Evolutionary conservation across 345 rosid genomes (phyloP).

Genomic region (Sisymbrium irio): DNA sequence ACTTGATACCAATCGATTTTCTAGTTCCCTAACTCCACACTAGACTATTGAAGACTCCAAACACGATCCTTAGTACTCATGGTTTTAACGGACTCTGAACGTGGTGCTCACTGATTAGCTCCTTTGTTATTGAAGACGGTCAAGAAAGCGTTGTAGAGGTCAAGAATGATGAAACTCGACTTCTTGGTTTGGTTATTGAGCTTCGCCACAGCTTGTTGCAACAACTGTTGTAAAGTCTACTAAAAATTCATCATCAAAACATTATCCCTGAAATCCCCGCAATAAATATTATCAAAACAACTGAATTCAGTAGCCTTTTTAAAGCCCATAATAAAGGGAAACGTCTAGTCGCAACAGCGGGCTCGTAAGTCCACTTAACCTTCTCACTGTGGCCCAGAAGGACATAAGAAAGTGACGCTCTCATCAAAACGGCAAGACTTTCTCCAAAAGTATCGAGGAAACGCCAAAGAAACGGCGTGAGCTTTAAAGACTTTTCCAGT

Average conservation of each 20-base stretch:
- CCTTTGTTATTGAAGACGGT: constrained; percentile 47
- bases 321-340: background rate
- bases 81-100: constrained; percentile 56
- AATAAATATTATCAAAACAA: no score
- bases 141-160: constrained; percentile 61
- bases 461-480: constrained; percentile 18
- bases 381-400: background rate
- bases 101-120: constrained; percentile 36
- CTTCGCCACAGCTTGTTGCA: constrained; percentile 47
- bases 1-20: no score
- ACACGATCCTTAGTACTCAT: no score
- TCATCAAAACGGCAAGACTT: constrained; percentile 12
- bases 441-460: background rate
- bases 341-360: background rate
- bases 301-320: background rate
- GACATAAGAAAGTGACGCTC: background rate
- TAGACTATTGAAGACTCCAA: no score
- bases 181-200: constrained; percentile 41
- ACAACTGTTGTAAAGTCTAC: constrained; percentile 51
- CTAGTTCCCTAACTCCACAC: no score
- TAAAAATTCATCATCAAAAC: no score
- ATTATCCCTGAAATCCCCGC: no score
- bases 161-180: constrained; percentile 44
- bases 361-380: background rate
- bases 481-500: background rate